Evolutionary conservation across 176 grass and related monocot genomes (phyloP).

Genomic region (Microstegium vimineum): DNA sequence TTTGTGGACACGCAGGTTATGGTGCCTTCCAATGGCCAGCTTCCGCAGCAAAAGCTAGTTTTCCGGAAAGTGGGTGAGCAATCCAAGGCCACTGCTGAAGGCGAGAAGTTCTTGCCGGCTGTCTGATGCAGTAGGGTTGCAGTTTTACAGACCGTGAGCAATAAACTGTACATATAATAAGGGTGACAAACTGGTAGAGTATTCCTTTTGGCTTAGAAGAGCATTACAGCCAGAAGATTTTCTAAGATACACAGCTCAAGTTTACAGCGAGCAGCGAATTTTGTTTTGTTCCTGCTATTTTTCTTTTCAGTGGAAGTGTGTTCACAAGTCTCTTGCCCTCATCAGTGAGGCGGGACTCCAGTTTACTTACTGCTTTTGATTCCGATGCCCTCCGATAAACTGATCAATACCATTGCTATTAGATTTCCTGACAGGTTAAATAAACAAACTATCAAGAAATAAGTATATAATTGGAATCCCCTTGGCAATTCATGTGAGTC

Average conservation of each 20-base stretch:
- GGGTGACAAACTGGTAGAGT: neutral
- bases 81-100: constrained; percentile 35
- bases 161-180: constrained; percentile 42
- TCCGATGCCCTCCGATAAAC: too few species aligned
- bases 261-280: neutral
- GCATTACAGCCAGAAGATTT: neutral
- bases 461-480: too few species aligned
- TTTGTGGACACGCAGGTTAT: constrained; percentile 73
- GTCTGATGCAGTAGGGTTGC: constrained; percentile 5
- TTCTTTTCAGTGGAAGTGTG: neutral
- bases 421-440: too few species aligned
- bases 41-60: constrained; percentile 73
- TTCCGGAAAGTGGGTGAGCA: constrained; percentile 44
- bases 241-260: neutral
- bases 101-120: constrained; percentile 47
- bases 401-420: too few species aligned
- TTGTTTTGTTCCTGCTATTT: neutral
- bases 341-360: neutral
- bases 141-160: neutral
- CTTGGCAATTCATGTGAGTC: too few species aligned
- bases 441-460: too few species aligned
- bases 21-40: constrained; percentile 67
- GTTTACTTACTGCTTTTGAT: too few species aligned
- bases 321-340: neutral
- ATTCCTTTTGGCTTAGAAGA: constrained; percentile 1